A percentile compares a stretch with the other conserved stretches of the same genome.
Evolutionary conservation across 768 basidiomycete species (phyloP).

Genomic region (Suillus plorans): DNA sequence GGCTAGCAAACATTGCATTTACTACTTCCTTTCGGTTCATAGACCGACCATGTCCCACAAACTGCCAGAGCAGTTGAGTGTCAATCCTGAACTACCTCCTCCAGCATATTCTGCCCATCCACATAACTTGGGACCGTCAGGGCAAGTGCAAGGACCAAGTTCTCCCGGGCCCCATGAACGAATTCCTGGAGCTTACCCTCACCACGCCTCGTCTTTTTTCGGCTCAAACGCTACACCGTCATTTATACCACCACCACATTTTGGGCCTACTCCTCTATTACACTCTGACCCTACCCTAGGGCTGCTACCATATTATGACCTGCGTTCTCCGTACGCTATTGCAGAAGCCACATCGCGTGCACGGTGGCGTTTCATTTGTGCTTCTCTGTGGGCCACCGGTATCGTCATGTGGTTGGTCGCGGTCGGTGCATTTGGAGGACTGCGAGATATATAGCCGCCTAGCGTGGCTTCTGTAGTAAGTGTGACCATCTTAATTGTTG

Average conservation of each 20-base stretch:
- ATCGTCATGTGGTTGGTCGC: conserved; percentile 31
- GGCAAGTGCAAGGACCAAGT: conserved; percentile 18
- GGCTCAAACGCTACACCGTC: conserved; percentile 15
- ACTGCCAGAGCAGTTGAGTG: conserved; percentile 12
- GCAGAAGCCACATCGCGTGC: conserved; percentile 39
- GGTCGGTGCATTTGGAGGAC: conserved; percentile 22
- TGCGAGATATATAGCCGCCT: conserved; percentile 8
- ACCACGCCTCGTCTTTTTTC: conserved; percentile 17
- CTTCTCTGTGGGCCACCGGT: conserved; percentile 38
- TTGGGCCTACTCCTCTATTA: conserved; percentile 43
- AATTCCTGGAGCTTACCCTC: conserved; percentile 16
- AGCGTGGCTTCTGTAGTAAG: background rate
- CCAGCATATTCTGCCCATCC: conserved; percentile 27
- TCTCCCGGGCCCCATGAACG: conserved; percentile 9
- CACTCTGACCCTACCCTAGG: conserved; percentile 35
- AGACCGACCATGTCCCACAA: background rate
- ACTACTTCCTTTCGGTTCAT: background rate
- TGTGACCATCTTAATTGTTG: background rate
- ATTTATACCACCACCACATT: conserved; percentile 18
- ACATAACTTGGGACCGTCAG: conserved; percentile 9
- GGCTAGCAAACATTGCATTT: background rate
- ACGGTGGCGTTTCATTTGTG: conserved; percentile 43
- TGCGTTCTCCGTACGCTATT: conserved; percentile 37
- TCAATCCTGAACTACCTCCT: conserved; percentile 30
- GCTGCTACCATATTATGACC: conserved; percentile 43